Evolutionary conservation across 805 yeast species (phyloP), one percentile per base, ranked within the genome.

Genomic region (Cyberlindnera euphorbiae): DNA sequence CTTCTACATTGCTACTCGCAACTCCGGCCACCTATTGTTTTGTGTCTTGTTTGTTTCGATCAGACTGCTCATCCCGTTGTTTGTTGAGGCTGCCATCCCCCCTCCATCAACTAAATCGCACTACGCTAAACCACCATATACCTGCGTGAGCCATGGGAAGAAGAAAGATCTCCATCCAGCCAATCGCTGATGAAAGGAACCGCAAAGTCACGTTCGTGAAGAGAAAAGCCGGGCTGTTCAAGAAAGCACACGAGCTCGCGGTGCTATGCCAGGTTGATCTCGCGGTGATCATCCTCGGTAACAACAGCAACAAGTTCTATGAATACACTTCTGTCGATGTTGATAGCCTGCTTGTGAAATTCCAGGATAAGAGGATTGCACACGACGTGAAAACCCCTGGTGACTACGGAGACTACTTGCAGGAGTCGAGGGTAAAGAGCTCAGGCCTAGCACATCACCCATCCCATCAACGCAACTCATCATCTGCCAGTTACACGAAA

Each of bases 161-260:
- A 70, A 82, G 97, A 66, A 93, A 90, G 62, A 90, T 90, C 47
- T 93, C 84, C 44, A 90, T 90, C 51, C 79, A 85, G 61, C 97
- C 97, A 25, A 79, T 90, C 41, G 67, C 78, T 10, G 96, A 90
- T 50, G 97, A 90, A 59, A 70, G 97, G 38, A 90, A 88, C 62
- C 62, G 85, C 39, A 77, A 83, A 5, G 85, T 80, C 34, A 90
- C 98, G 0, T 93, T 90, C 59, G 86, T 86, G 45, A 90, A 90
- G 61, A 75, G 98, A 38, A 90, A 90, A 59, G 94, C 95, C 0
- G 98, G 98, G 3, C 67, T 90, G 22, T 89, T 93, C 62, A 84
- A 84, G 54, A 68, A 68, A 42, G 73, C 73, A 6, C 71, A 67
- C 37, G 74, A 68, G 44, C 45, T 93, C 37, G 79, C 96, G 1